Conservation (phyloP, 352 stramenopile genomes). For the Phytophthora kernoviae region DNA sequence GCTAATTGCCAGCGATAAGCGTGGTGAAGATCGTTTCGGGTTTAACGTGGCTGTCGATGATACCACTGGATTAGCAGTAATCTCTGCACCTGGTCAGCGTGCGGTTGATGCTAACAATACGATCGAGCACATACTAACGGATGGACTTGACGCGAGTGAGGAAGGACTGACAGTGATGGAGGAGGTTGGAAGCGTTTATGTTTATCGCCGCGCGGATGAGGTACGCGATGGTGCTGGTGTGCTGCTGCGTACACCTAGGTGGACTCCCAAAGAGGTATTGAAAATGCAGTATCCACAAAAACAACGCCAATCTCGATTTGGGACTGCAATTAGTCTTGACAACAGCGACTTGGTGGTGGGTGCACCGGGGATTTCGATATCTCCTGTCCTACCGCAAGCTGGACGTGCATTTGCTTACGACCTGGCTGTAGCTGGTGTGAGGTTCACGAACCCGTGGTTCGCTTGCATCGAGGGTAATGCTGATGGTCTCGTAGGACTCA, state of each 20-base stretch:
- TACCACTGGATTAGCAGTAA: slow-evolving; percentile 72
- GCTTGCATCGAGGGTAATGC: slow-evolving; percentile 65
- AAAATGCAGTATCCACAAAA: slow-evolving; percentile 85
- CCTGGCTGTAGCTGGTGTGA: slow-evolving; percentile 49
- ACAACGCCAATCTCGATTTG: slow-evolving; percentile 57
- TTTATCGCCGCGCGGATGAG: slow-evolving; percentile 68
- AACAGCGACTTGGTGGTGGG: slow-evolving; percentile 63
- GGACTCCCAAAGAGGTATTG: slow-evolving; percentile 67
- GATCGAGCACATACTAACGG: slow-evolving; percentile 38
- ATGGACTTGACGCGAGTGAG: slow-evolving; percentile 24
- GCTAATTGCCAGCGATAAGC: slow-evolving; percentile 90
- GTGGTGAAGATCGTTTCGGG: slow-evolving; percentile 84
- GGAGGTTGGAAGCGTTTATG: slow-evolving; percentile 66
- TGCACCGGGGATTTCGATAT: slow-evolving; percentile 60
- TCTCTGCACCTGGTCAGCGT: slow-evolving; percentile 77
- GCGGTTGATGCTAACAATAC: slow-evolving; percentile 88
- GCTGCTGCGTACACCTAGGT: slow-evolving; percentile 64
- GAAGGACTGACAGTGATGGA: slow-evolving; percentile 38
- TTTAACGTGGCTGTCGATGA: slow-evolving; percentile 88
- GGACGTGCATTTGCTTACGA: slow-evolving; percentile 79
- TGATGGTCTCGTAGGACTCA: slow-evolving; percentile 64
- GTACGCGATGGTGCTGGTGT: slow-evolving; percentile 72
- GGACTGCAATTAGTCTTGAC: slow-evolving; percentile 57
- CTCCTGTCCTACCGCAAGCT: slow-evolving; percentile 34
- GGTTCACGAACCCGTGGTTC: slow-evolving; percentile 67